A percentile compares a stretch with the other conserved stretches of the same genome.
Conservation (phyloP, 2,329 filamentous ascomycete species). For the Cercospora sp. region DNA sequence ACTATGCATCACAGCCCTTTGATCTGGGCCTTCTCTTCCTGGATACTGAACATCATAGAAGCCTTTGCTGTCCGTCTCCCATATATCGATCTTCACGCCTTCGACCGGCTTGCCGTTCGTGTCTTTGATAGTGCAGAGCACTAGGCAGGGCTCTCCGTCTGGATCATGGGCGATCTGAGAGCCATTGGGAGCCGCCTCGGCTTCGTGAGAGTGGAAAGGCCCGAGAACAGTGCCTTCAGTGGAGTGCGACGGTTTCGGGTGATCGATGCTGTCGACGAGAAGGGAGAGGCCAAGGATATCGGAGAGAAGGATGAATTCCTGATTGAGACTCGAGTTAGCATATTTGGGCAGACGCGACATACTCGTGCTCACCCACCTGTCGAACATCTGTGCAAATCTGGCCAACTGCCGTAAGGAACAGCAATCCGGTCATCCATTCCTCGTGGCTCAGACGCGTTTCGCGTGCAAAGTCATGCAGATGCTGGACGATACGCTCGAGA, state of each 20-base stretch:
- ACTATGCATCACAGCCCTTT: slow-evolving; percentile 68
- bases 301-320: slow-evolving; percentile 73
- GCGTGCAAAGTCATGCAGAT: slow-evolving; percentile 79
- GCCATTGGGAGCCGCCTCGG: slow-evolving; percentile 59
- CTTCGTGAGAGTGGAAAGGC: slow-evolving; percentile 81
- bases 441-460: slow-evolving; percentile 73
- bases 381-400: slow-evolving; percentile 73
- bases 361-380: slow-evolving; percentile 53
- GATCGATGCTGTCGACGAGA: slow-evolving; percentile 79
- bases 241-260: slow-evolving; percentile 68
- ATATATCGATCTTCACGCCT: slow-evolving; percentile 74
- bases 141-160: slow-evolving; percentile 68
- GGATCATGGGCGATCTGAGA: slow-evolving; percentile 67
- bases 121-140: slow-evolving; percentile 71
- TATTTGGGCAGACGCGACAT: background rate
- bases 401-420: slow-evolving; percentile 71
- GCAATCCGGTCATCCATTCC: slow-evolving; percentile 75
- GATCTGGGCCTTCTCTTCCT: slow-evolving; percentile 64
- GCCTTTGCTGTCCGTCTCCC: slow-evolving; percentile 80
- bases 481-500: slow-evolving; percentile 70
- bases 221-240: slow-evolving; percentile 81
- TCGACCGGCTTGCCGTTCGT: slow-evolving; percentile 62
- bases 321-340: background rate
- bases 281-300: slow-evolving; percentile 78
- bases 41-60: slow-evolving; percentile 80